Percentiles rank a stretch among this genome's conserved stretches.
phyloP scores from a whole-genome alignment of 2,329 filamentous ascomycete genomes.

The Fonsecaea multimorphosa region DNA sequence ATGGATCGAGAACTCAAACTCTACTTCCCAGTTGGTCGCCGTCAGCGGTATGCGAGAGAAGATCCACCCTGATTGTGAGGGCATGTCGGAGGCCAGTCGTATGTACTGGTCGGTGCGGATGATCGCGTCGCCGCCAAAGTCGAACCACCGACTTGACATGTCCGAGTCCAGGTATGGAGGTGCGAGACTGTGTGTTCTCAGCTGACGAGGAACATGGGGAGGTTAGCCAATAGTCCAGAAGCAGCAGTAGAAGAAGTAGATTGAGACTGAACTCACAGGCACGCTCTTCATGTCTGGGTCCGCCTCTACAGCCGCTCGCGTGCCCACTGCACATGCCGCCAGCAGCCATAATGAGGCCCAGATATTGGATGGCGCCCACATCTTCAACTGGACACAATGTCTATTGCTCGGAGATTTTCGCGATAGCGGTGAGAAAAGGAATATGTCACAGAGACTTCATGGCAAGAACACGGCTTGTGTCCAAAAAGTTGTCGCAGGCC shows the following conservation, averaged over 20 bases:
- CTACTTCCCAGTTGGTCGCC: conserved; percentile 98
- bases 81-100: conserved; percentile 86
- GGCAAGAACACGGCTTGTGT: conserved; percentile 14
- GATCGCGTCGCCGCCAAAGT: conserved; percentile 95
- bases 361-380: conserved; percentile 27
- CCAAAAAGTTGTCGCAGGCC: not conserved
- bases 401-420: conserved; percentile 7
- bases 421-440: not conserved
- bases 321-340: conserved; percentile 44
- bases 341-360: conserved; percentile 41
- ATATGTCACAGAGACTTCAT: conserved; percentile 22
- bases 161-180: conserved; percentile 96
- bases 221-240: not conserved
- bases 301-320: conserved; percentile 54
- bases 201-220: conserved; percentile 55
- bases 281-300: conserved; percentile 67
- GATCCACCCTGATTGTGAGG: conserved; percentile 89
- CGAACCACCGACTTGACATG: conserved; percentile 98
- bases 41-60: conserved; percentile 94
- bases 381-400: conserved; percentile 12
- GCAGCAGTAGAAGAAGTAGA: not conserved
- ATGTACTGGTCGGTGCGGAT: conserved; percentile 81
- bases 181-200: conserved; percentile 83
- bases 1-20: conserved; percentile 92
- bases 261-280: conserved; percentile 61